A percentile compares a stretch with the other conserved stretches of the same genome.
phyloP scores from a whole-genome alignment of 1,284 basidiomycete genomes.

The Athelia sp. region DNA sequence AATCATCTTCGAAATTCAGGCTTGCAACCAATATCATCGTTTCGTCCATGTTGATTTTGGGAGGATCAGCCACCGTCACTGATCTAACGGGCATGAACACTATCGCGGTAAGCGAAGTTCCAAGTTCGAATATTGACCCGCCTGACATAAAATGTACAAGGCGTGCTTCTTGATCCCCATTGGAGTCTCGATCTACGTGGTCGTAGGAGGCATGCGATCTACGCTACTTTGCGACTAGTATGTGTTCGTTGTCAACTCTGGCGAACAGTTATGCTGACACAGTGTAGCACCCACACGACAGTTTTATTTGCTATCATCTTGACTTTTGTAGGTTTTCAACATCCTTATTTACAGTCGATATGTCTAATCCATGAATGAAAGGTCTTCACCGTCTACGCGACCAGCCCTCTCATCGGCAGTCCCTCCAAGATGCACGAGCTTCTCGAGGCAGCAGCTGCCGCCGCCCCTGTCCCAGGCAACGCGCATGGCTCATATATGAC shows the following conservation, averaged over 20 bases:
- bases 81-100: slow-evolving; percentile 80
- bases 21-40: slow-evolving; percentile 78
- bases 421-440: slow-evolving; percentile 55
- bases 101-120: slow-evolving; percentile 41
- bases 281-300: slow-evolving; percentile 72
- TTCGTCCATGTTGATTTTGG: slow-evolving; percentile 53
- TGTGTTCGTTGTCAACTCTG: no score
- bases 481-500: slow-evolving; percentile 69
- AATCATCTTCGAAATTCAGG: slow-evolving; percentile 16
- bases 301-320: slow-evolving; percentile 82
- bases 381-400: slow-evolving; percentile 72
- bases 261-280: no score
- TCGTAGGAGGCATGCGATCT: slow-evolving; percentile 60
- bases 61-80: slow-evolving; percentile 76
- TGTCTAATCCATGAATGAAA: no score
- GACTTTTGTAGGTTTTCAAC: slow-evolving; percentile 39
- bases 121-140: not conserved
- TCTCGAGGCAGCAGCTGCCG: slow-evolving; percentile 42
- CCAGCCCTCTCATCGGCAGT: slow-evolving; percentile 59
- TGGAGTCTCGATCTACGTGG: slow-evolving; percentile 55
- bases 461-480: slow-evolving; percentile 58
- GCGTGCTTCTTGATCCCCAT: slow-evolving; percentile 75
- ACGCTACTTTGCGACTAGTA: slow-evolving; percentile 57
- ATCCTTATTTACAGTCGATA: no score
- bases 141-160: no score